A percentile compares a stretch with the other conserved stretches of the same genome.
Evolutionary conservation across 2,329 filamentous ascomycete genomes (phyloP).

Genomic region (Atkinsonella texensis): DNA sequence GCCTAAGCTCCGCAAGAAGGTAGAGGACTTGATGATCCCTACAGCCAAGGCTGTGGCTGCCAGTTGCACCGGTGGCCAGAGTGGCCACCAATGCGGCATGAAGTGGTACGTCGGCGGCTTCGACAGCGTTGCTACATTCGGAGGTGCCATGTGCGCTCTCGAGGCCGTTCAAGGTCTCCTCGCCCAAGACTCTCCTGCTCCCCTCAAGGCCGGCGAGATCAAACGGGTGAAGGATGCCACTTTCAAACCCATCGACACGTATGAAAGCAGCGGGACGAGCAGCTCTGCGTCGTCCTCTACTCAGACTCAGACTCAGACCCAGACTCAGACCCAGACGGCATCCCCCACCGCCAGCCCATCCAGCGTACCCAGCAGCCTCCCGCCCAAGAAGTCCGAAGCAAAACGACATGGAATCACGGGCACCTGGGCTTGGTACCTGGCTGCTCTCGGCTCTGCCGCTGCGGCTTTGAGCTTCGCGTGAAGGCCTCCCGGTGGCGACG

Average conservation of each 20-base stretch:
- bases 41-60: slow-evolving; percentile 44
- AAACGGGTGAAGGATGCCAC: slow-evolving; percentile 14
- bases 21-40: slow-evolving; percentile 35
- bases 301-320: background rate
- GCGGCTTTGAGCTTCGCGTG: slow-evolving; percentile 2
- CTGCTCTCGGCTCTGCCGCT: background rate
- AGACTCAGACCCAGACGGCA: background rate
- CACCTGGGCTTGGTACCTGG: background rate
- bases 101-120: slow-evolving; percentile 49
- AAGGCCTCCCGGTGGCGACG: background rate
- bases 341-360: too few relatives aligned
- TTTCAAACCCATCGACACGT: slow-evolving; percentile 12
- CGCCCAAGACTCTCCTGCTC: slow-evolving; percentile 27
- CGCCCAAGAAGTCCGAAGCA: slow-evolving; percentile 1
- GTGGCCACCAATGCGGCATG: slow-evolving; percentile 44
- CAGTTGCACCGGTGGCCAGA: slow-evolving; percentile 43
- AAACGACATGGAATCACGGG: background rate
- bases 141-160: slow-evolving; percentile 53
- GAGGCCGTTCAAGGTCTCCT: slow-evolving; percentile 51
- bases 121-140: slow-evolving; percentile 43
- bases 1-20: slow-evolving; percentile 36
- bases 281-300: background rate
- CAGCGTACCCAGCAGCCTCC: background rate
- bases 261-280: slow-evolving; percentile 6
- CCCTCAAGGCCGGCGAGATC: slow-evolving; percentile 36